Conservation (phyloP, 306 rosid genomes). For the Prunus mume region DNA sequence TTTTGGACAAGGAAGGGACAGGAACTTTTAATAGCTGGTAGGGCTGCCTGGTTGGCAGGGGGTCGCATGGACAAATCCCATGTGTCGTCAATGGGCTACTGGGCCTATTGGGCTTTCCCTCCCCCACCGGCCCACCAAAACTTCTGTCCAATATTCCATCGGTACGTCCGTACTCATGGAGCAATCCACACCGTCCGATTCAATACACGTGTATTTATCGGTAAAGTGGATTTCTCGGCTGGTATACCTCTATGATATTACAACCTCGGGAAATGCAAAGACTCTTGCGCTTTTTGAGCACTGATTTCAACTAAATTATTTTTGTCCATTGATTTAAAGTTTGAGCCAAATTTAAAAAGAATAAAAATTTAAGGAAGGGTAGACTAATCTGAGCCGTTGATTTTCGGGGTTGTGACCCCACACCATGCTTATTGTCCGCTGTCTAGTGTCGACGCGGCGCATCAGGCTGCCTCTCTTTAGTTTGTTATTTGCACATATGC, state of each 20-base stretch:
- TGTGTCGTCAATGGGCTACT: conserved; percentile 38
- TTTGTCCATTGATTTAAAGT: too few relatives aligned
- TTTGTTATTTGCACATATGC: background rate
- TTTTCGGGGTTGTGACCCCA: background rate
- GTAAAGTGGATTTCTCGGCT: background rate
- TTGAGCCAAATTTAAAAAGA: too few relatives aligned
- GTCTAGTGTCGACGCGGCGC: background rate
- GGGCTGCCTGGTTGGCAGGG: conserved; percentile 68
- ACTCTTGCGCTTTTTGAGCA: too few relatives aligned
- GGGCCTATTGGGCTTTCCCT: background rate
- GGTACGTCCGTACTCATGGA: background rate
- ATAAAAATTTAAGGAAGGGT: background rate
- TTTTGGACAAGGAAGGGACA: conserved; percentile 41
- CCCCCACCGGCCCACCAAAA: background rate
- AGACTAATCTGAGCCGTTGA: background rate
- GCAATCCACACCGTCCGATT: background rate
- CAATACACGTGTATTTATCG: background rate
- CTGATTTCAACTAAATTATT: too few relatives aligned
- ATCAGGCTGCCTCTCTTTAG: background rate
- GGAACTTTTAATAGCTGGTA: conserved; percentile 27
- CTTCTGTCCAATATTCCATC: too few relatives aligned
- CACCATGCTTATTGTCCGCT: background rate
- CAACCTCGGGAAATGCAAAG: too few relatives aligned
- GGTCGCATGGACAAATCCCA: conserved; percentile 48
- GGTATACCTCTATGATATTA: background rate